phyloP scores from a whole-genome alignment of 169 alveolate species.

The Plasmodium ovale region DNA sequence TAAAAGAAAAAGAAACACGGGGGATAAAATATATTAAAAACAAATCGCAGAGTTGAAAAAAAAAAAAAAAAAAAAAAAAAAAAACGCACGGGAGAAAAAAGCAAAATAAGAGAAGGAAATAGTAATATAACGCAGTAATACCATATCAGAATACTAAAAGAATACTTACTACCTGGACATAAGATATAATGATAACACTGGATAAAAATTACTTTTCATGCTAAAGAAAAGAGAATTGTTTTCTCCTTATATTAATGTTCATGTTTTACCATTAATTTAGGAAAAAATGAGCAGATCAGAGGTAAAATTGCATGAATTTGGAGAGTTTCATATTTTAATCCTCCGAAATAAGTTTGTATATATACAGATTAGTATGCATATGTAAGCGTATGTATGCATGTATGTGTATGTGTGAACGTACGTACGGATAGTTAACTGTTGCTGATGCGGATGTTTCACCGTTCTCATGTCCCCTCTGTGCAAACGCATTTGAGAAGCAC shows the following conservation, averaged over 20 bases:
- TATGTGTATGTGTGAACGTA: not conserved
- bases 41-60: not conserved
- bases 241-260: constrained; percentile 12
- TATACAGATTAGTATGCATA: too few relatives aligned
- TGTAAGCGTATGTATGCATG: too few relatives aligned
- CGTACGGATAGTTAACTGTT: too few relatives aligned
- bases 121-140: not conserved
- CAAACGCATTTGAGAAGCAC: too few relatives aligned
- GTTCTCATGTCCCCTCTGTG: too few relatives aligned
- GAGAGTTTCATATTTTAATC: constrained; percentile 6
- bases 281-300: constrained; percentile 35
- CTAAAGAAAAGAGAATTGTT: not conserved
- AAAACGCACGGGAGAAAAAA: not conserved
- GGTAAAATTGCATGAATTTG: constrained; percentile 22
- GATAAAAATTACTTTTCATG: not conserved
- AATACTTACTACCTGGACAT: not conserved
- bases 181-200: constrained; percentile 22
- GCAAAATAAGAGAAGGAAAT: constrained; percentile 9
- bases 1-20: not conserved
- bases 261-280: constrained; percentile 16
- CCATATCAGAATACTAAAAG: constrained; percentile 2
- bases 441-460: too few relatives aligned
- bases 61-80: constrained; percentile 9
- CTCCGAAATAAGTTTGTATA: not conserved
- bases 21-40: not conserved